Conservation (phyloP, 257 asterid genomes). For the Verbascum thapsus region DNA sequence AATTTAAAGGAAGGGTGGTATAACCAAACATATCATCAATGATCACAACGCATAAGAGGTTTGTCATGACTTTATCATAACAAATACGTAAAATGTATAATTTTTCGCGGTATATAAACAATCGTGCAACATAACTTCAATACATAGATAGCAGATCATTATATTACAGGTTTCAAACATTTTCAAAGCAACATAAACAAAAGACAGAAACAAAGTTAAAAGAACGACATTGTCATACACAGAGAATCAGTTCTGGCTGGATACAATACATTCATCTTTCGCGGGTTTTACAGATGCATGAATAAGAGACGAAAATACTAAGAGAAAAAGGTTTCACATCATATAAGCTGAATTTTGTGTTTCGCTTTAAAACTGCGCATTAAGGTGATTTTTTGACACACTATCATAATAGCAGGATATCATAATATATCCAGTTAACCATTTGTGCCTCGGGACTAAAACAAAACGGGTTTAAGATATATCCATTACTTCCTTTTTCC, state of each 20-base stretch:
- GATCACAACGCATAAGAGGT: no score
- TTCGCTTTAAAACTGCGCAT: conserved; percentile 14
- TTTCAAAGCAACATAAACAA: no score
- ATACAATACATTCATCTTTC: conserved; percentile 29
- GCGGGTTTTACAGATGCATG: conserved; percentile 10
- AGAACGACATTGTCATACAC: no score
- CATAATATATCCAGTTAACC: not conserved
- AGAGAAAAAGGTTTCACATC: conserved; percentile 11
- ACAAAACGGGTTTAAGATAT: not conserved
- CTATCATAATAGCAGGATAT: not conserved
- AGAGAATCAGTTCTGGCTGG: not conserved
- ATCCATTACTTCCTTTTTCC: conserved; percentile 65
- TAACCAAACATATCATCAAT: conserved; percentile 4
- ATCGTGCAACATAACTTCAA: no score
- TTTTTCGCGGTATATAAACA: no score
- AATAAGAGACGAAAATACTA: not conserved
- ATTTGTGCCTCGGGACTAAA: not conserved
- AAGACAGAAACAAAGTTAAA: no score
- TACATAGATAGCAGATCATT: no score
- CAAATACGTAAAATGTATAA: no score
- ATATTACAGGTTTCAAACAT: no score
- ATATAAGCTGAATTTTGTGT: conserved; percentile 14
- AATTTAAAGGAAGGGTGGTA: not conserved
- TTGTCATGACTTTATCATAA: no score
- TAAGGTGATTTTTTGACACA: not conserved